Evolutionary conservation across 345 rosid genomes (phyloP).

Genomic region (Melaleuca quinquenervia): DNA sequence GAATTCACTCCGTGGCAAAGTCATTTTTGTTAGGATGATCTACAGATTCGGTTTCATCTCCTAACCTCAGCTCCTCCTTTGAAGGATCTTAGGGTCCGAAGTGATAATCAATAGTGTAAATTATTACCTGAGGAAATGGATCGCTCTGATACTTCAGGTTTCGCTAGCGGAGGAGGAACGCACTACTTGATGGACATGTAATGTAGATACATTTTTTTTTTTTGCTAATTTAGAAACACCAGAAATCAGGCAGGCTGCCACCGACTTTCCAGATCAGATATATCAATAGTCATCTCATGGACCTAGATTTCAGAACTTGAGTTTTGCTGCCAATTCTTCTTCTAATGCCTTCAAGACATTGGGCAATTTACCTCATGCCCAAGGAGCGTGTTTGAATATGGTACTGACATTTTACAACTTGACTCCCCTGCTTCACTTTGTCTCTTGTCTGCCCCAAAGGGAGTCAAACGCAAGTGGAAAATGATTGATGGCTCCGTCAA

Average conservation of each 20-base stretch:
- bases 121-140: constrained; percentile 18
- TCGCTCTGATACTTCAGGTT: constrained; percentile 84
- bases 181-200: constrained; percentile 16
- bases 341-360: constrained; percentile 42
- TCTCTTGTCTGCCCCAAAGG: constrained; percentile 14
- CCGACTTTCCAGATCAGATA: constrained; percentile 24
- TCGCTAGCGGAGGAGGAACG: constrained; percentile 84
- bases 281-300: constrained; percentile 39
- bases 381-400: constrained; percentile 19
- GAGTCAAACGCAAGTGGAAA: constrained; percentile 73
- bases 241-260: constrained; percentile 49
- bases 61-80: not conserved
- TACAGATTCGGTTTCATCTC: not conserved
- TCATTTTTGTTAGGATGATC: not conserved
- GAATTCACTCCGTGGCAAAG: not conserved
- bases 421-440: constrained; percentile 36
- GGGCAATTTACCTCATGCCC: constrained; percentile 34
- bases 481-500: constrained; percentile 31
- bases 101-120: not conserved
- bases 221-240: constrained; percentile 22
- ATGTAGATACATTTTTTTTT: constrained; percentile 36
- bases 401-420: constrained; percentile 58
- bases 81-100: not conserved
- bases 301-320: constrained; percentile 32
- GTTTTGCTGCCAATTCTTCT: constrained; percentile 35